Evolutionary conservation across 495 filamentous ascomycete genomes (phyloP), one percentile per base, ranked within the genome.

Genomic region (Aspergillus steynii): DNA sequence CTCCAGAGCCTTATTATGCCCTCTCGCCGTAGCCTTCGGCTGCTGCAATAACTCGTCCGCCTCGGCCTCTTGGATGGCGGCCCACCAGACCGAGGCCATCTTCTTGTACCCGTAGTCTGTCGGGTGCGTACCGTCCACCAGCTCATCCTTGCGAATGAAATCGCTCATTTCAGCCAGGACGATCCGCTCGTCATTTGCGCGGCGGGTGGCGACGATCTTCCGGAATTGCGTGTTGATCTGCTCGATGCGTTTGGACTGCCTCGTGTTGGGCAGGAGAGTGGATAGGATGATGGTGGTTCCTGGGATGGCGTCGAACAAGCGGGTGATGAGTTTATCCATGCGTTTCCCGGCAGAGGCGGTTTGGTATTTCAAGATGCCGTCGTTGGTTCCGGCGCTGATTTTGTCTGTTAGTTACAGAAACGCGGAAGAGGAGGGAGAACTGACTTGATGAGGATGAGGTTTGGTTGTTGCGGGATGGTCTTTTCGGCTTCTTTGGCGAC

Each of bases 41-140:
- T 49, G 28, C 53, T 64, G 51, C 14, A 71, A 50, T 42, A 71
- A 53, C 10, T 56, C 61, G 50, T 73, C 68, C 0, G n/a, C 57
- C 50, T 63, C 63, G 55, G 63, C 79, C 59, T 51, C 37, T 14
- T 57, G 61, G 20, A 85, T 69, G 4, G 74, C 82, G 0, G 64
- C 67, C 66, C 71, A 81, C 77, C 78, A 86, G 0, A 86, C 70
- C 2, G 74, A 63, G 9, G 83, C 80, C 84, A 87, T 85, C 65
- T 79, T 76, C 59, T 65, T 60, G 52, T 86, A 85, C 9, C 83
- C 83, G 0, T 26, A 57, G 47, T 82, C 78, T 15, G 67, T 79
- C 0, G 84, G 83, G 53, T 86, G 83, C 0, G 72, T 82, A 5
- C 69, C 72, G 61, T 85, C 83, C 0, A 67, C 68, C 3, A 85